Conservation (phyloP, 2,329 filamentous ascomycete genomes). For the Epichloe bromicola region DNA sequence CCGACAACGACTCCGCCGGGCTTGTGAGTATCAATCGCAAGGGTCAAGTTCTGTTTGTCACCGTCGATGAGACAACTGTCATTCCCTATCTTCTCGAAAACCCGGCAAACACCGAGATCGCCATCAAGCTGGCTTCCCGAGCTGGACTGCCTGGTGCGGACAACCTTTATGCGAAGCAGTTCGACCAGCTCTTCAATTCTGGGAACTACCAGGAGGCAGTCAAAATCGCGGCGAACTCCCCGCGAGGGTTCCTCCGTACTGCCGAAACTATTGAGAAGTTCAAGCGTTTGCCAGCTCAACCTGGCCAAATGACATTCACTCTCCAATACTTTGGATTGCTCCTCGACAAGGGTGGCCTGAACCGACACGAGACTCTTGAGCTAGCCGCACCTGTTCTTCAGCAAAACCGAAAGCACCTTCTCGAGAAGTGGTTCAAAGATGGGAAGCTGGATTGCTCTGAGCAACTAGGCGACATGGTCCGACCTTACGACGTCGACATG, state of each 20-base stretch:
- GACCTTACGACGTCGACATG: conserved; percentile 76
- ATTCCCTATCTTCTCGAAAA: conserved; percentile 95
- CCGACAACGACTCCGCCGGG: conserved; percentile 72
- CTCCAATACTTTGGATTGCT: conserved; percentile 97
- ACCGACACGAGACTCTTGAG: conserved; percentile 88
- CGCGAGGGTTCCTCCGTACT: conserved; percentile 87
- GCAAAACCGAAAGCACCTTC: conserved; percentile 86
- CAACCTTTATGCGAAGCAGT: conserved; percentile 82
- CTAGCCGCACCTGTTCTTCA: conserved; percentile 82
- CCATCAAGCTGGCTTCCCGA: conserved; percentile 90
- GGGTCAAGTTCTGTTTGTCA: conserved; percentile 90
- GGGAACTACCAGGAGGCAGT: conserved; percentile 81
- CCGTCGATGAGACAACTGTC: conserved; percentile 80
- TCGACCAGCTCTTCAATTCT: conserved; percentile 70
- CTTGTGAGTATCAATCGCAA: conserved; percentile 94
- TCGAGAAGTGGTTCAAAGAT: conserved; percentile 97
- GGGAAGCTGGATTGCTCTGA: conserved; percentile 94
- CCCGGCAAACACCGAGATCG: conserved; percentile 83
- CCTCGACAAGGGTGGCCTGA: conserved; percentile 85
- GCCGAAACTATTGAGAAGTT: conserved; percentile 92
- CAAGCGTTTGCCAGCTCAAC: conserved; percentile 70
- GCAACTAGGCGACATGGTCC: conserved; percentile 88
- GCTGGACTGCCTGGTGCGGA: conserved; percentile 91
- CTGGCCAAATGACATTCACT: conserved; percentile 83
- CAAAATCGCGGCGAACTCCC: conserved; percentile 93